Evolutionary conservation across 495 filamentous ascomycete species (phyloP).

Genomic region (Neurospora cerealis): DNA sequence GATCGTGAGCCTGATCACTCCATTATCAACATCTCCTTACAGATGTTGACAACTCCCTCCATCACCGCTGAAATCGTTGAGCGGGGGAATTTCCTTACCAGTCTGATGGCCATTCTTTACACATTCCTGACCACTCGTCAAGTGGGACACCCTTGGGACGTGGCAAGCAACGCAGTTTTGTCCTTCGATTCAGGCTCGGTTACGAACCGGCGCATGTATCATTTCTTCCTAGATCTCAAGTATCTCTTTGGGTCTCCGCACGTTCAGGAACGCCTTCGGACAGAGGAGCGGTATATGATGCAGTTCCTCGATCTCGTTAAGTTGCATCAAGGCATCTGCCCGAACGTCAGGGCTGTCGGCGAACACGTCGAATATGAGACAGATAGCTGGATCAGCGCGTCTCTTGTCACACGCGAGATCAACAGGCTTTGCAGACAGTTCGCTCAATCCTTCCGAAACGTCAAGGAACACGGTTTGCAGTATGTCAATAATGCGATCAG

Average conservation of each 20-base stretch:
- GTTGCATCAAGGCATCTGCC: slow-evolving; percentile 91
- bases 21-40: slow-evolving; percentile 91
- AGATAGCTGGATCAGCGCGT: slow-evolving; percentile 94
- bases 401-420: slow-evolving; percentile 87
- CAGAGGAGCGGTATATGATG: slow-evolving; percentile 74
- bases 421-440: slow-evolving; percentile 84
- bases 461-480: slow-evolving; percentile 47
- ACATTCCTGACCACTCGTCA: slow-evolving; percentile 94
- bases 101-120: slow-evolving; percentile 90
- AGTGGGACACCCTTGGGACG: slow-evolving; percentile 84
- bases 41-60: slow-evolving; percentile 92
- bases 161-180: slow-evolving; percentile 71
- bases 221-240: slow-evolving; percentile 89
- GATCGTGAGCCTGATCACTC: slow-evolving; percentile 96
- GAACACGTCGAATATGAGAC: slow-evolving; percentile 98
- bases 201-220: slow-evolving; percentile 88
- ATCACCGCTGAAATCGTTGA: slow-evolving; percentile 92
- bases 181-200: slow-evolving; percentile 89
- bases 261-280: slow-evolving; percentile 72
- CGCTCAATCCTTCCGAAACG: slow-evolving; percentile 69
- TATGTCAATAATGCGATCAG: slow-evolving; percentile 65
- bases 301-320: slow-evolving; percentile 96
- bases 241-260: slow-evolving; percentile 81
- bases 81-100: slow-evolving; percentile 92
- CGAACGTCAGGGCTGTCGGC: slow-evolving; percentile 80